phyloP scores from a whole-genome alignment of 441 rosid species.

The Erodium texanum region DNA sequence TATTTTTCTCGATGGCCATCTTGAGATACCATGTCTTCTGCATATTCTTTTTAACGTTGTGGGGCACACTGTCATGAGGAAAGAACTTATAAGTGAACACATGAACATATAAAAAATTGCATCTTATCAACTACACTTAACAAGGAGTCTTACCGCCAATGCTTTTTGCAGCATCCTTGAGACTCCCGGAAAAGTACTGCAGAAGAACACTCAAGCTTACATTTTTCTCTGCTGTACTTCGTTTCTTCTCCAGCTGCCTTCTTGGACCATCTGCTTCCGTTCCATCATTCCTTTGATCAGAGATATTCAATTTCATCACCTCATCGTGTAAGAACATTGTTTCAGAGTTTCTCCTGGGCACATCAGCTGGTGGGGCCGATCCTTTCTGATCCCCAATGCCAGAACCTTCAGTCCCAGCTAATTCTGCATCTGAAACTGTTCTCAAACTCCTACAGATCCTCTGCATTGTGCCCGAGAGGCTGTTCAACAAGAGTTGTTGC shows the following conservation, averaged over 20 bases:
- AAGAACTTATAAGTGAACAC: background rate
- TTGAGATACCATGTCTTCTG: slow-evolving; percentile 83
- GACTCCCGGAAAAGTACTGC: slow-evolving; percentile 85
- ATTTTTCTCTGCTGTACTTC: slow-evolving; percentile 66
- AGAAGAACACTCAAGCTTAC: slow-evolving; percentile 82
- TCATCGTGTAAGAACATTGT: slow-evolving; percentile 24
- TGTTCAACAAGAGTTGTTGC: slow-evolving; percentile 71
- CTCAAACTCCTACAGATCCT: slow-evolving; percentile 71
- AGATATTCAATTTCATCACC: slow-evolving; percentile 24
- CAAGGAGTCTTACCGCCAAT: slow-evolving; percentile 62
- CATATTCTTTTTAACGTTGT: slow-evolving; percentile 93
- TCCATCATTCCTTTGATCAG: slow-evolving; percentile 28
- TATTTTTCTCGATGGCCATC: slow-evolving; percentile 96
- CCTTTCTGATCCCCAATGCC: too few species aligned
- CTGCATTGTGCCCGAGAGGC: slow-evolving; percentile 76
- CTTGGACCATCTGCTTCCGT: slow-evolving; percentile 31
- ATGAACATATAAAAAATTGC: slow-evolving; percentile 12
- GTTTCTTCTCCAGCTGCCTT: slow-evolving; percentile 52
- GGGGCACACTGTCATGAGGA: slow-evolving; percentile 59
- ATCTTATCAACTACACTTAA: too few species aligned
- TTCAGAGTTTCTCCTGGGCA: slow-evolving; percentile 33
- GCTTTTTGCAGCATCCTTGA: too few species aligned
- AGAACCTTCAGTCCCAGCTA: slow-evolving; percentile 25
- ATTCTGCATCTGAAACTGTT: slow-evolving; percentile 53
- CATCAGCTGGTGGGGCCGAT: slow-evolving; percentile 22